These are phyloP conservation scores for Hirsutella minnesotensis DNA, from an alignment of 2,329 filamentous ascomycete genomes.

Conservation along the genomic window DNA sequence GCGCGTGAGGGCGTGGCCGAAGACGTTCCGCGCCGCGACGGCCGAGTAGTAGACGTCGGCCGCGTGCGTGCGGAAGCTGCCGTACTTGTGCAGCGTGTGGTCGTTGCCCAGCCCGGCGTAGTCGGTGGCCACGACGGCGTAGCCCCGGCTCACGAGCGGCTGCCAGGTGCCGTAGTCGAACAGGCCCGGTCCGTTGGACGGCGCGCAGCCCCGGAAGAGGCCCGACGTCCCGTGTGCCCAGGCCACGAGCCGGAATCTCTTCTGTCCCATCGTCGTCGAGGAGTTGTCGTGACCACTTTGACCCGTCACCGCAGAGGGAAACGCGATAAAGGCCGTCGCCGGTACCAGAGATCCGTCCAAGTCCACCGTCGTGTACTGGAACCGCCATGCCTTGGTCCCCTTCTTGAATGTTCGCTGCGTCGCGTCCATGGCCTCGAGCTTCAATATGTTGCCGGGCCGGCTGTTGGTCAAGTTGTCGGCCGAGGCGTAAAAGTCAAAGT, in stretches of 20 bases:
- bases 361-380: constrained; percentile 3
- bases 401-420: neutral
- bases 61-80: constrained; percentile 5
- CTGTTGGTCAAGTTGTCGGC: neutral
- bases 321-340: constrained; percentile 6
- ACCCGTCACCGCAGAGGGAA: constrained; percentile 2
- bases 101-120: constrained; percentile 12
- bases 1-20: constrained; percentile 1
- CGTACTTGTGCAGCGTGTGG: constrained; percentile 9
- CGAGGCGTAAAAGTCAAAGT: constrained; percentile 3
- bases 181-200: constrained; percentile 2
- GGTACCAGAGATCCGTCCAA: constrained; percentile 2
- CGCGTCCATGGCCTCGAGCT: neutral
- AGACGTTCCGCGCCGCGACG: constrained; percentile 3
- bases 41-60: constrained; percentile 8
- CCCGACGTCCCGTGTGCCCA: constrained; percentile 9
- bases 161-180: constrained; percentile 7
- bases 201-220: constrained; percentile 5
- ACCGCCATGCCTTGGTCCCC: neutral
- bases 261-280: neutral
- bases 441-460: constrained; percentile 2
- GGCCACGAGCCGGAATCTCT: constrained; percentile 3
- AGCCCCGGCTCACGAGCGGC: constrained; percentile 3
- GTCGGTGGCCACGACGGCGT: constrained; percentile 10
- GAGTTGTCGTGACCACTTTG: neutral